Percentiles rank a stretch among this genome's conserved stretches.
phyloP scores from a whole-genome alignment of 306 rosid species.

The Ceratonia siliqua region DNA sequence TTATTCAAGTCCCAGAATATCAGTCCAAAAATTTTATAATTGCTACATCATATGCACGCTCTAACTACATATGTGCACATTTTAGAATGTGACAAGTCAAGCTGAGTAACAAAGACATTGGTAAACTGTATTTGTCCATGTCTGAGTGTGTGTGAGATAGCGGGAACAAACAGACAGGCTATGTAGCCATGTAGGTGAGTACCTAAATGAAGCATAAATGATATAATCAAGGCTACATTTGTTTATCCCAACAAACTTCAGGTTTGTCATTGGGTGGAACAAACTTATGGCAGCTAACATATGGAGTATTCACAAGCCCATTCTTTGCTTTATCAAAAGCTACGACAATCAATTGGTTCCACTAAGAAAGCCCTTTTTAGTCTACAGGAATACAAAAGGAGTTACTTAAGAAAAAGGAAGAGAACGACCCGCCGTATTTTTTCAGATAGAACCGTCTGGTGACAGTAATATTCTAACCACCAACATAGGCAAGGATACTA shows the following conservation, averaged over 20 bases:
- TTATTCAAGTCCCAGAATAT: neutral
- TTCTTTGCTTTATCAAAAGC: neutral
- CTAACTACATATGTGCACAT: neutral
- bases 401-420: neutral
- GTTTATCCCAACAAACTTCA: slow-evolving; percentile 7
- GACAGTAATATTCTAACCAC: neutral
- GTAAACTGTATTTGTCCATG: neutral
- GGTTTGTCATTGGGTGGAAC: neutral
- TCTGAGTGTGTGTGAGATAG: neutral
- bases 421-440: neutral
- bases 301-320: neutral
- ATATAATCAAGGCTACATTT: neutral
- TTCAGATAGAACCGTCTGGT: neutral
- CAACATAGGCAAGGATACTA: neutral
- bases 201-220: neutral
- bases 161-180: neutral
- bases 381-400: neutral
- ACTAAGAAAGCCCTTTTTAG: slow-evolving; percentile 7
- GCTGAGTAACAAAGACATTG: neutral
- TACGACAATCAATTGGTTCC: neutral
- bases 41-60: neutral
- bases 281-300: neutral
- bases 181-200: neutral
- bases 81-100: slow-evolving; percentile 11
- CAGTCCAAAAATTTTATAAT: neutral